Conservation (phyloP, 2,329 filamentous ascomycete species). For the Podosphaera aphanis region DNA sequence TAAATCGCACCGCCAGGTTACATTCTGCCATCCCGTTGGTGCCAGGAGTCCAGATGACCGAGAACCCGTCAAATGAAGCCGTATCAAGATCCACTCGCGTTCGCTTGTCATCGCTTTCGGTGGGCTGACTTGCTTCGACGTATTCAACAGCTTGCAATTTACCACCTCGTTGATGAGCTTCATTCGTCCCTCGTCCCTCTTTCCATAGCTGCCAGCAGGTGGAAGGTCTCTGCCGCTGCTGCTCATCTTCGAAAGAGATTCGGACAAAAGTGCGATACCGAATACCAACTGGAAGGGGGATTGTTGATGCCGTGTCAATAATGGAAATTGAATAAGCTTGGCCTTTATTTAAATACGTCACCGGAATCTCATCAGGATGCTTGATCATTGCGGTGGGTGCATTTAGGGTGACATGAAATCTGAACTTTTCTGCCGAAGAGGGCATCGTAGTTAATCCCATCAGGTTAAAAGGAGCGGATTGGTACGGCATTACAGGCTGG, state of each 20-base stretch:
- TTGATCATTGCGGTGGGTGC: constrained; percentile 94
- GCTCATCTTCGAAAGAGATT: constrained; percentile 92
- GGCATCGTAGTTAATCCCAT: constrained; percentile 25
- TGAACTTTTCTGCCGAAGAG: constrained; percentile 46
- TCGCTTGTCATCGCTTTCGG: constrained; percentile 39
- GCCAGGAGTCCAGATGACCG: constrained; percentile 65
- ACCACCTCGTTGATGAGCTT: constrained; percentile 80
- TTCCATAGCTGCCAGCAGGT: constrained; percentile 88
- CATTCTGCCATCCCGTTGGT: constrained; percentile 48
- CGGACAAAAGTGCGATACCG: constrained; percentile 78
- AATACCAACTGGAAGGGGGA: constrained; percentile 33
- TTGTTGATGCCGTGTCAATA: constrained; percentile 45
- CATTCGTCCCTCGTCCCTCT: constrained; percentile 82
- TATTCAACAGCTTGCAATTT: constrained; percentile 89
- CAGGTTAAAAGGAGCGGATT: constrained; percentile 25
- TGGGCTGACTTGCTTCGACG: constrained; percentile 41
- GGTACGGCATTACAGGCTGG: constrained; percentile 34
- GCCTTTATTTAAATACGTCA: constrained; percentile 96
- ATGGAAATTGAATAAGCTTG: constrained; percentile 80
- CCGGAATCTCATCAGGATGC: constrained; percentile 67
- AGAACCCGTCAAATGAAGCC: constrained; percentile 83
- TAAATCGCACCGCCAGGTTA: constrained; percentile 79
- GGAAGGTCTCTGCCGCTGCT: constrained; percentile 63
- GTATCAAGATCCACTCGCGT: constrained; percentile 47
- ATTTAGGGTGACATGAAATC: constrained; percentile 73